Base-by-base conservation (phyloP, 225 moss, liverwort and hornwort genomes). In the Straminergon stramineum region DNA sequence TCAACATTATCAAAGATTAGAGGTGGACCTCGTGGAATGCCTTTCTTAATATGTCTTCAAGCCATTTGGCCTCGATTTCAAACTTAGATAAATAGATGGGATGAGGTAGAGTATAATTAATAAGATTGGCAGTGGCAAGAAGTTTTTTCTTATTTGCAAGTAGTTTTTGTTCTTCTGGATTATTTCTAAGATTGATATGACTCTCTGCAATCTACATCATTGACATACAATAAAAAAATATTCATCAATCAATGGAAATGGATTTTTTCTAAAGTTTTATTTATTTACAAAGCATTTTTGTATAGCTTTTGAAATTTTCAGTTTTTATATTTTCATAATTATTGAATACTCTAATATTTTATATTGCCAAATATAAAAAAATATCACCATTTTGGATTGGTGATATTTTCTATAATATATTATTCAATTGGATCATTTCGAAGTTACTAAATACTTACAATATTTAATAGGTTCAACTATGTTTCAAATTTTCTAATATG, bases 21-120 rank as follows among this genome's bases (percentile, higher is more conserved):
- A 90, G 86, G 28, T 79, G 79, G 37, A 97, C 98, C 98, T 98
- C 98, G 27, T 96, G 85, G 48, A 83, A n/a, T 43, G 94, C 89
- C 53, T 88, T 88, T 51, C 7, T 84, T 10, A 98, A 51, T 43
- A 96, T 90, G 26, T 92, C 84, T 57, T 90, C 52, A 27, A 98
- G 90, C 94, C 97, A 97, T 56, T 90, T 90, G 34, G 96, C 92
- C 86, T 98, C 98, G 3, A 90, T 87, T 71, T 87, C 86, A 88
- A 98, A 97, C 48, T 98, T 97, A 20, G 97, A 97, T 24, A 92
- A 76, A 57, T 92, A 88, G 57, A 95, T 91, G 37, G 94, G 92
- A 70, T 89, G 92, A 37, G 94, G 94, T 32, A 98, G 39, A 35
- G 79, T 94, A 31, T 94, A 96, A 24, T 96, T 94, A 17, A 95